Evolutionary conservation across 768 basidiomycete species (phyloP), one percentile per base, ranked within the genome.

Genomic region (Podaxis sp.): DNA sequence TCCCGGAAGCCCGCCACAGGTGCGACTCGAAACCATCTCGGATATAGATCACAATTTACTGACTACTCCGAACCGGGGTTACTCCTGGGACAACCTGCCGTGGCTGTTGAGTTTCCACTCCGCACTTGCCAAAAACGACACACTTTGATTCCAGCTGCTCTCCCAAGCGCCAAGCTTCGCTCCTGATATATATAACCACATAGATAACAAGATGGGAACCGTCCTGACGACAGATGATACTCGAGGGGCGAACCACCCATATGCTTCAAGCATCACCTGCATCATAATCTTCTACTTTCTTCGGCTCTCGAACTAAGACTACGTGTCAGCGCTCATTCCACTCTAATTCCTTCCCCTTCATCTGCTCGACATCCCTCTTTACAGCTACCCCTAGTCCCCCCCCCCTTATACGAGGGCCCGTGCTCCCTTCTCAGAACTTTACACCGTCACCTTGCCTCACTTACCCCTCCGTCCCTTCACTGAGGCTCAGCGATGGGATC

Each of bases 21-120:
- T 12, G 19, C 36, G 12, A 9, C 19, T 19, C 17, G 49, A 59
- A 50, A 50, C 47, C 9, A 8, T 33, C 4, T 24, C 17, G 3
- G 50, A 46, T 54, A 61, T 9, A 24, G 51, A 61, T 61, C 58
- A 51, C 3, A 27, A 8, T 17, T 12, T 27, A 25, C 12, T 22
- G 19, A 12, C 43, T 55, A 24, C 37, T 36, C 58, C 33, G 52
- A 61, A 54, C 53, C 60, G 60, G 59, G 54, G 60, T 55, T 61
- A 55, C 43, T 55, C 60, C 43, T 49, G 60, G 19, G 41, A 61
- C 53, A 13, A 47, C 27, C 52, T 46, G 47, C 8, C 33, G 46
- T 46, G 53, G 60, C 41, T 61, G 46, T 53, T 52, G 46, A 54
- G 43, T 61, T 53, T 47, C 60, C 53, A 55, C 53, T 47, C 57